Percentiles rank a stretch among this genome's conserved stretches.
Conservation (phyloP, 208 protist species). For the Acanthamoeba culbertsoni region DNA sequence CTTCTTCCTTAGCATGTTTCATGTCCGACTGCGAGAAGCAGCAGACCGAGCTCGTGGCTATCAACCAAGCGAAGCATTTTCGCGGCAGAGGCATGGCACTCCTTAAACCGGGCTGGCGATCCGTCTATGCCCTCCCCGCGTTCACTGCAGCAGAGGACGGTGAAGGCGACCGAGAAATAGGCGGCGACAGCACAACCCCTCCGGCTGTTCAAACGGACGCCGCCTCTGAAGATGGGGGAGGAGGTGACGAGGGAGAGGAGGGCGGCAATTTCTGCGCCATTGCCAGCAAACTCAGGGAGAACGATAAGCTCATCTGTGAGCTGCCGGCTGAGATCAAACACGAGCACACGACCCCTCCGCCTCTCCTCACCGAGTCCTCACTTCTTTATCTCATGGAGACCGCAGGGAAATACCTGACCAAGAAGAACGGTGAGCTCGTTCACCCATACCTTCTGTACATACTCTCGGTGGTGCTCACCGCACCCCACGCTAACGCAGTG, state of each 20-base stretch:
- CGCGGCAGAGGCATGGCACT: not conserved
- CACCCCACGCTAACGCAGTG: not conserved
- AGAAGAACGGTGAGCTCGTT: not conserved
- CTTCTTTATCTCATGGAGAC: constrained; percentile 57
- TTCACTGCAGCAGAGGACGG: not conserved
- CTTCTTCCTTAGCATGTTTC: not conserved
- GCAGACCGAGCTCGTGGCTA: not conserved
- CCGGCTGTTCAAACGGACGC: not conserved
- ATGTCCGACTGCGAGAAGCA: constrained; percentile 60
- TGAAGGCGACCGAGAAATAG: not conserved
- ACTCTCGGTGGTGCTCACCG: not conserved
- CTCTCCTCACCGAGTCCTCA: constrained; percentile 28
- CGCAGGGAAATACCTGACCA: not conserved
- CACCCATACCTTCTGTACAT: not conserved
- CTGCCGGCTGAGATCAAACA: not conserved
- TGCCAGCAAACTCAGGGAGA: not conserved
- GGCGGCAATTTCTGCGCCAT: not conserved
- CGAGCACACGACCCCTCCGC: not conserved
- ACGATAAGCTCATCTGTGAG: constrained; percentile 33
- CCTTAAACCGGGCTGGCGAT: constrained; percentile 48
- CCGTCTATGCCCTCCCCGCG: not conserved
- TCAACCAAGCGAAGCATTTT: constrained; percentile 31
- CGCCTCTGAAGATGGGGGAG: not conserved
- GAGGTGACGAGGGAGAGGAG: not conserved
- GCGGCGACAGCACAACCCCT: not conserved